Evolutionary conservation across 192 early-diverging fungal genomes (phyloP).

Genomic region (Umbelopsis vinacea): DNA sequence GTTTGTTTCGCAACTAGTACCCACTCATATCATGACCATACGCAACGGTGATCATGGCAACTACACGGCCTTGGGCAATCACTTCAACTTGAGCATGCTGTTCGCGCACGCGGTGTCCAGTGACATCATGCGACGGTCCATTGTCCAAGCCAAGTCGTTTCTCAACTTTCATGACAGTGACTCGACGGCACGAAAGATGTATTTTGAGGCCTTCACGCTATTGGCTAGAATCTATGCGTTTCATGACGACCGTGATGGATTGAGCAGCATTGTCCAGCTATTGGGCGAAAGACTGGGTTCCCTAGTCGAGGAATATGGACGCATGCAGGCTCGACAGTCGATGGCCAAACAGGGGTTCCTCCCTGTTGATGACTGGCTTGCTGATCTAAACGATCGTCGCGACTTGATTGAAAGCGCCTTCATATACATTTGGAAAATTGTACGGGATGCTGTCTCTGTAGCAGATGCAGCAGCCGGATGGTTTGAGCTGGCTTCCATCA

Average conservation of each 20-base stretch:
- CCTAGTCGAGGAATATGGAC: background rate
- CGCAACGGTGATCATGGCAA: background rate
- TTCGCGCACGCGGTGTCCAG: constrained; percentile 19
- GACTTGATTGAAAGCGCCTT: constrained; percentile 12
- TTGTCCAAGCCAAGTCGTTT: constrained; percentile 25
- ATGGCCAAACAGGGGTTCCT: constrained; percentile 18
- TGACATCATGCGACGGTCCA: constrained; percentile 1
- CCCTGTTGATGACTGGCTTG: constrained; percentile 6
- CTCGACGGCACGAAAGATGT: constrained; percentile 23
- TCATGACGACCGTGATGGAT: constrained; percentile 2
- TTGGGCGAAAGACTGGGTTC: background rate
- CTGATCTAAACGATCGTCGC: constrained; percentile 7
- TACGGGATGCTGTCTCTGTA: constrained; percentile 8
- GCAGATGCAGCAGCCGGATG: background rate
- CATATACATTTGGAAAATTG: constrained; percentile 11
- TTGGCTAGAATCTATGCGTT: constrained; percentile 10
- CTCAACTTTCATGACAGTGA: constrained; percentile 27
- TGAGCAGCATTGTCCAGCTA: background rate
- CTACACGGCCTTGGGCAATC: constrained; percentile 26
- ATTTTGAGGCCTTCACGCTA: constrained; percentile 25
- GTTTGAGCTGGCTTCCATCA: background rate
- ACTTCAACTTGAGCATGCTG: constrained; percentile 24
- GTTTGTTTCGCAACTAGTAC: constrained; percentile 13
- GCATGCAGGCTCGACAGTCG: constrained; percentile 5
- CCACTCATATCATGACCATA: constrained; percentile 28